A percentile compares a stretch with the other conserved stretches of the same genome.
These are phyloP conservation scores for Pseudogymnoascus sp. DNA, from an alignment of 2,329 filamentous ascomycete genomes.

Conservation along the genomic window DNA sequence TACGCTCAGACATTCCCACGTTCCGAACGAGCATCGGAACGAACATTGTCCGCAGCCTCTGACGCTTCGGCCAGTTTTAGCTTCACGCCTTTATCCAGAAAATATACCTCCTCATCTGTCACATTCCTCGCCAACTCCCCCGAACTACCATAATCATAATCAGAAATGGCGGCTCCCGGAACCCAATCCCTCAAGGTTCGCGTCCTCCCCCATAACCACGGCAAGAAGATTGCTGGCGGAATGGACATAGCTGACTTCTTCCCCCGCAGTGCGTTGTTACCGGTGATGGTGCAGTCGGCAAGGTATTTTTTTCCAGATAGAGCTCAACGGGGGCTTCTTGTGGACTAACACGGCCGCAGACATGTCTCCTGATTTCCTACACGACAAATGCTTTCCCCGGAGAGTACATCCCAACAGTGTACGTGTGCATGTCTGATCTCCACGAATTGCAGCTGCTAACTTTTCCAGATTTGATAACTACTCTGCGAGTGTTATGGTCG, in stretches of 20 bases:
- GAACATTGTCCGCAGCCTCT: neutral
- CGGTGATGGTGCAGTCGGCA: conserved; percentile 97
- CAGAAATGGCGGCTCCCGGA: conserved; percentile 66
- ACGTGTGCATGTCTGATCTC: conserved; percentile 31
- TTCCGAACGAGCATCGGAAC: neutral
- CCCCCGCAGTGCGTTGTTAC: conserved; percentile 82
- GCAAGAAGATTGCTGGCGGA: conserved; percentile 10
- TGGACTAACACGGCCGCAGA: conserved; percentile 48
- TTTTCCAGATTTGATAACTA: conserved; percentile 86
- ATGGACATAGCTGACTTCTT: conserved; percentile 15
- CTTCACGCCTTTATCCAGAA: neutral
- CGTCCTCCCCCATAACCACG: conserved; percentile 13
- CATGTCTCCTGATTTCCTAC: conserved; percentile 97
- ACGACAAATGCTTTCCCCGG: conserved; percentile 99
- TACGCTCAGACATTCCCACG: neutral
- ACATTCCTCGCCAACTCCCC: neutral
- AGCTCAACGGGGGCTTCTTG: conserved; percentile 2
- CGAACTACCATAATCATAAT: conserved; percentile 12
- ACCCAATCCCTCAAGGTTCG: conserved; percentile 88
- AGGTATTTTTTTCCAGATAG: conserved; percentile 52
- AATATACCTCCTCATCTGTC: neutral
- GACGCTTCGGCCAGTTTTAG: neutral
- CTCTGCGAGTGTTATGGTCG: conserved; percentile 97
- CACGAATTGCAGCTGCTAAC: conserved; percentile 16
- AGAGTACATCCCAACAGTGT: conserved; percentile 99